These are phyloP conservation scores for Fusarium compactum DNA, from an alignment of 2,329 filamentous ascomycete genomes.

Conservation along the genomic window DNA sequence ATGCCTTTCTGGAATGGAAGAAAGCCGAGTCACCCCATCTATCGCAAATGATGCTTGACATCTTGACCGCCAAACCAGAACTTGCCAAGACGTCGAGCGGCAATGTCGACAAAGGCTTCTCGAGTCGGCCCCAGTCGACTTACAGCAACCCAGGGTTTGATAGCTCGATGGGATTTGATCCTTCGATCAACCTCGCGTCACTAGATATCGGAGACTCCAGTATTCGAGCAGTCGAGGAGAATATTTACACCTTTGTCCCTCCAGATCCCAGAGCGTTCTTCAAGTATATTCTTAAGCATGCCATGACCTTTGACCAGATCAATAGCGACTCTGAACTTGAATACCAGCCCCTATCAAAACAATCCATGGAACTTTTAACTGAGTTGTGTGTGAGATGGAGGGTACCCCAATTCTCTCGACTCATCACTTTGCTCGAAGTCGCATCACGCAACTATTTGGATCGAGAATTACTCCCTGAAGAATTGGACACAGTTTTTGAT, in stretches of 20 bases:
- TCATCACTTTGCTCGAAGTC: constrained; percentile 86
- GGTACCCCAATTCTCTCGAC: constrained; percentile 82
- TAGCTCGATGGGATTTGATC: constrained; percentile 66
- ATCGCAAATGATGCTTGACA: constrained; percentile 92
- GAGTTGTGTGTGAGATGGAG: constrained; percentile 92
- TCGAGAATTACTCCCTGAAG: constrained; percentile 82
- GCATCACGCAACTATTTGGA: constrained; percentile 86
- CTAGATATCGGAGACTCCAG: constrained; percentile 71
- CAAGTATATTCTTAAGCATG: constrained; percentile 82
- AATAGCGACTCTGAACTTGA: constrained; percentile 65
- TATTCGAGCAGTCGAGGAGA: constrained; percentile 68
- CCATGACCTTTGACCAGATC: constrained; percentile 73
- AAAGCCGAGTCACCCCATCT: constrained; percentile 88
- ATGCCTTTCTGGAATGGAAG: constrained; percentile 90
- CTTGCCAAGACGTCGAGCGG: constrained; percentile 80
- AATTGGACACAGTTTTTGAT: constrained; percentile 85
- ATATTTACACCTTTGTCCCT: constrained; percentile 90
- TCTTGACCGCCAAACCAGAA: constrained; percentile 87
- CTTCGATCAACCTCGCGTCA: constrained; percentile 74
- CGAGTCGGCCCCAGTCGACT: constrained; percentile 60
- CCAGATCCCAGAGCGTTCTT: constrained; percentile 85
- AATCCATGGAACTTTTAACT: constrained; percentile 83
- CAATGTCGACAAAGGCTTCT: constrained; percentile 68
- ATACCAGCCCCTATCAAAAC: constrained; percentile 73
- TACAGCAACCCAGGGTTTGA: constrained; percentile 65